Conservation (phyloP, 331 rosid species). For the Malus hybrid region DNA sequence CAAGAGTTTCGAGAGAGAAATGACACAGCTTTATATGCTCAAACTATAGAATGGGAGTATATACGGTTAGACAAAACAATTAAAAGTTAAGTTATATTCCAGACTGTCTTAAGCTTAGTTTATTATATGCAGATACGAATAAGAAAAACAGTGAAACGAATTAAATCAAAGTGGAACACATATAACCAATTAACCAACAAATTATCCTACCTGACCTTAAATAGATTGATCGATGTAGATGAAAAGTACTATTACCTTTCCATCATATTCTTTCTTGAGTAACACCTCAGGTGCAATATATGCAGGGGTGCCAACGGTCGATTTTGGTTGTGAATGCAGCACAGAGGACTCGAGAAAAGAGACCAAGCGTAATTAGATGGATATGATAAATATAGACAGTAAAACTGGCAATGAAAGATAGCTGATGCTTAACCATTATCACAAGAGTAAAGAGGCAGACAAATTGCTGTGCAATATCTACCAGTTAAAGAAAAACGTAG, state of each 20-base stretch:
- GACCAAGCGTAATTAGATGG: conserved; percentile 20
- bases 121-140: background rate
- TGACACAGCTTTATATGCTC: background rate
- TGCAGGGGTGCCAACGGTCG: conserved; percentile 96
- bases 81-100: background rate
- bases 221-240: too few species aligned
- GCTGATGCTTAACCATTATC: background rate
- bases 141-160: background rate
- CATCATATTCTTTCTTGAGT: conserved; percentile 93
- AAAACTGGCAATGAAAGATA: background rate
- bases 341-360: conserved; percentile 62
- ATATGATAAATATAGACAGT: background rate
- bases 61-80: background rate
- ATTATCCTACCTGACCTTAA: background rate
- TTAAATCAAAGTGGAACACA: background rate
- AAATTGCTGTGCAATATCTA: background rate
- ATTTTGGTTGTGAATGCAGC: conserved; percentile 93
- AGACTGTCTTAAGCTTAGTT: background rate
- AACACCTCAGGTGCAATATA: conserved; percentile 94
- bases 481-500: background rate
- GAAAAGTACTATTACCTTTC: conserved; percentile 55
- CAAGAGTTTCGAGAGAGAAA: background rate
- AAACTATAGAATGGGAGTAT: background rate
- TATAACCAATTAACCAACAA: background rate
- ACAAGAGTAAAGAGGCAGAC: background rate